phyloP scores from a whole-genome alignment of 2,329 filamentous ascomycete species.

The Colletotrichum spaethianum region DNA sequence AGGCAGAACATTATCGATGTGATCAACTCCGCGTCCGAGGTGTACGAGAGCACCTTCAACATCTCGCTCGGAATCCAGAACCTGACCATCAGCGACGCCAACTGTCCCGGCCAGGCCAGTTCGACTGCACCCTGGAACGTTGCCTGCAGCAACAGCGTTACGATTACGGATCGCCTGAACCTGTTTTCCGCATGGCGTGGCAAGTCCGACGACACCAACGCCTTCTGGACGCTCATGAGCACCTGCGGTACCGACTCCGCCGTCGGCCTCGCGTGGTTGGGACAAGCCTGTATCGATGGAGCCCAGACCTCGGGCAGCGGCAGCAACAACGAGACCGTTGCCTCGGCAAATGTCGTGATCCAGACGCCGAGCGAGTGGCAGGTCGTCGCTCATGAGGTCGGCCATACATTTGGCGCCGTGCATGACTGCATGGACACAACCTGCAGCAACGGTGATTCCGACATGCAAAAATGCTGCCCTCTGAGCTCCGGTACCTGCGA shows the following conservation, averaged over 20 bases:
- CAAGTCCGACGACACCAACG: slow-evolving; percentile 81
- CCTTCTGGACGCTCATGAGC: slow-evolving; percentile 92
- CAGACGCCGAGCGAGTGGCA: slow-evolving; percentile 91
- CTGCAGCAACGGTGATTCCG: slow-evolving; percentile 73
- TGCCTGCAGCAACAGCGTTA: slow-evolving; percentile 73
- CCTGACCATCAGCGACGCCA: slow-evolving; percentile 80
- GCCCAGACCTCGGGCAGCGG: slow-evolving; percentile 68
- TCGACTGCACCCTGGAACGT: slow-evolving; percentile 87
- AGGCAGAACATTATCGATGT: slow-evolving; percentile 83
- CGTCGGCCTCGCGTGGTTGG: slow-evolving; percentile 93
- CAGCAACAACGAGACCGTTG: slow-evolving; percentile 77
- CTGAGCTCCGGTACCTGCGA: slow-evolving; percentile 78
- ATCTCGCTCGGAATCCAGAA: slow-evolving; percentile 93
- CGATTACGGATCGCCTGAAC: slow-evolving; percentile 85
- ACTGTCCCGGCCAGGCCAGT: slow-evolving; percentile 80
- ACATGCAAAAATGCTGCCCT: slow-evolving; percentile 81
- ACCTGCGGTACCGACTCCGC: slow-evolving; percentile 86
- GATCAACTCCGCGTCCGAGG: slow-evolving; percentile 87
- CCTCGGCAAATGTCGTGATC: slow-evolving; percentile 91
- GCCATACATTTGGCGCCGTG: slow-evolving; percentile 95
- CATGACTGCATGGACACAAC: slow-evolving; percentile 86
- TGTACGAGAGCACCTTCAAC: slow-evolving; percentile 95
- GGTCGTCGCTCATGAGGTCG: slow-evolving; percentile 93
- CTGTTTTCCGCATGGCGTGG: slow-evolving; percentile 93
- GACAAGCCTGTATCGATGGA: slow-evolving; percentile 81